phyloP scores from a whole-genome alignment of 1,284 basidiomycete genomes.

The Melampsora occidentalis region DNA sequence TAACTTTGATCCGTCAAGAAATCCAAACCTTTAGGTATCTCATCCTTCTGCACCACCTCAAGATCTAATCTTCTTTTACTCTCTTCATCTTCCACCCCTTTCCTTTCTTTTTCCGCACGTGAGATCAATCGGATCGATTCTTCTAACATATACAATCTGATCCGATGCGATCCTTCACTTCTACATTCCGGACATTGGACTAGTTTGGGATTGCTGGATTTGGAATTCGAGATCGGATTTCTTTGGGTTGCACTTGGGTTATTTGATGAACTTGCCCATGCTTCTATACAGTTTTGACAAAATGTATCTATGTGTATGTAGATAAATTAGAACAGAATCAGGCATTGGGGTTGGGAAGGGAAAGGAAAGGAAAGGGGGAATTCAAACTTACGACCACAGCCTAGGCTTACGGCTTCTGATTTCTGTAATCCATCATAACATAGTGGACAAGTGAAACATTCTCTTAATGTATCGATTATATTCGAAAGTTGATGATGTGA shows the following conservation, averaged over 20 bases:
- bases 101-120: conserved; percentile 30
- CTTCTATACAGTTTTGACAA: conserved; percentile 37
- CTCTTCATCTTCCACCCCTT: conserved; percentile 10
- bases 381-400: conserved; percentile 38
- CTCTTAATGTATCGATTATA: conserved; percentile 31
- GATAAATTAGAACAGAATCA: too few relatives aligned
- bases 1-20: too few relatives aligned
- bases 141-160: conserved; percentile 42
- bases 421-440: conserved; percentile 30
- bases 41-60: conserved; percentile 18
- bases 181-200: conserved; percentile 40
- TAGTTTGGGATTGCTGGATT: neutral
- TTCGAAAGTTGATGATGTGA: conserved; percentile 22
- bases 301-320: conserved; percentile 28
- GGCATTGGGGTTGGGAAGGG: too few relatives aligned
- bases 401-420: conserved; percentile 32
- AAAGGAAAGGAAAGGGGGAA: too few relatives aligned
- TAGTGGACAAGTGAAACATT: conserved; percentile 42
- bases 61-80: conserved; percentile 1
- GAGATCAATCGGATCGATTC: conserved; percentile 39
- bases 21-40: neutral
- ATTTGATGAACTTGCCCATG: conserved; percentile 11
- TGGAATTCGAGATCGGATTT: neutral
- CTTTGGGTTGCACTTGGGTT: neutral
- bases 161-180: conserved; percentile 11